Evolutionary conservation across 208 protist genomes (phyloP).

Genomic region (Naegleria fowleri): DNA sequence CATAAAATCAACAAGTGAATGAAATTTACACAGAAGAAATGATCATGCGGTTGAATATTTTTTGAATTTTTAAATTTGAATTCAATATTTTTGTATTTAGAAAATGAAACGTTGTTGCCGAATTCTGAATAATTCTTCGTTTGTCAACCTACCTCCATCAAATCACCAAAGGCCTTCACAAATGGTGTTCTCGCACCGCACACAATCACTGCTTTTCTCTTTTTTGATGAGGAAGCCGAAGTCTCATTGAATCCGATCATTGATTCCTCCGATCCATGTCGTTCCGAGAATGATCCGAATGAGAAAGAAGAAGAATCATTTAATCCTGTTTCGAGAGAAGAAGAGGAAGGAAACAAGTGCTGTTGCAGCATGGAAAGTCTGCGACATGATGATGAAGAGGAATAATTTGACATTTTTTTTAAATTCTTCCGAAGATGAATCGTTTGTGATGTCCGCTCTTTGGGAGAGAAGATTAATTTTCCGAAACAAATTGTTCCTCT

Average conservation of each 20-base stretch:
- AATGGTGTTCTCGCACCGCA: constrained; percentile 63
- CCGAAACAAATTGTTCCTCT: too few species aligned
- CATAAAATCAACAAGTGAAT: too few species aligned
- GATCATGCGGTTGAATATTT: too few species aligned
- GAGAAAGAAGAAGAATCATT: background rate
- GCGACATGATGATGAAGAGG: background rate
- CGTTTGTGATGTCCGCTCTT: too few species aligned
- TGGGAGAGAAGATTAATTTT: too few species aligned
- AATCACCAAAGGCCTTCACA: constrained; percentile 60
- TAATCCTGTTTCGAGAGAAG: background rate
- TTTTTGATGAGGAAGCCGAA: background rate
- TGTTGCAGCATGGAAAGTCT: background rate
- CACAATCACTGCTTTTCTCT: constrained; percentile 54
- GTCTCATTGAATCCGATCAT: background rate
- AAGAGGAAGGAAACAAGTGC: background rate
- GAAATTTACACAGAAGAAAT: too few species aligned
- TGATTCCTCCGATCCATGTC: background rate
- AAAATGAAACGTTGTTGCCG: too few species aligned
- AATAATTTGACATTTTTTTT: background rate
- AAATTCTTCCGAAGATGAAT: too few species aligned
- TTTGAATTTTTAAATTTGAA: too few species aligned
- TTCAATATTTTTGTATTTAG: too few species aligned
- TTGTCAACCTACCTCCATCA: constrained; percentile 25
- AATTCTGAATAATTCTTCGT: too few species aligned
- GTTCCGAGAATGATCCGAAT: background rate